These are phyloP conservation scores for Themeda triandra DNA, from an alignment of 176 grass and related monocot species.

Conservation along the genomic window DNA sequence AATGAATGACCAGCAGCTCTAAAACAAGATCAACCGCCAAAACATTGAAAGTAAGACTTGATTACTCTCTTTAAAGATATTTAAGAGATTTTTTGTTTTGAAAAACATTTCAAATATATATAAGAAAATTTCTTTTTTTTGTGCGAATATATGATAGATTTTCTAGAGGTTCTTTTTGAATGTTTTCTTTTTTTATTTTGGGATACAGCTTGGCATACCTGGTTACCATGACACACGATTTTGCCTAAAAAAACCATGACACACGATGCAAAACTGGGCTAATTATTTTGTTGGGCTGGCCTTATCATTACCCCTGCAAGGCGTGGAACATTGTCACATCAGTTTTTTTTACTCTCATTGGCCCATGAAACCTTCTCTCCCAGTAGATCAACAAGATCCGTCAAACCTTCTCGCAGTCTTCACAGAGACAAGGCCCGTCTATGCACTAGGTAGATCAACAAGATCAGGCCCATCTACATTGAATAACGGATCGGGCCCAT, in stretches of 20 bases:
- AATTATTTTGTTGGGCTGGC: background rate
- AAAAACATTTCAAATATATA: too few species aligned
- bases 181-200: too few species aligned
- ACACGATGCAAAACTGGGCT: background rate
- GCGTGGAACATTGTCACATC: background rate
- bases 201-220: too few species aligned
- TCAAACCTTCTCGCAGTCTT: too few species aligned
- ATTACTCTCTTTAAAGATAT: background rate
- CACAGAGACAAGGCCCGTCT: too few species aligned
- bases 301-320: background rate
- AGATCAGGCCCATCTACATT: background rate
- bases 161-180: background rate
- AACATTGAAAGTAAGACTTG: background rate
- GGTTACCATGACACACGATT: background rate
- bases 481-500: background rate
- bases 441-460: background rate
- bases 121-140: too few species aligned
- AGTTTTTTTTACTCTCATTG: too few species aligned
- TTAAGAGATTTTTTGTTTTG: too few species aligned
- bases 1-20: background rate
- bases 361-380: too few species aligned
- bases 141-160: too few species aligned
- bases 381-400: too few species aligned
- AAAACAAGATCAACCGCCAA: background rate
- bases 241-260: too few species aligned